Conservation (phyloP, 148 eudicot species). For the Chenopodium suecicum region DNA sequence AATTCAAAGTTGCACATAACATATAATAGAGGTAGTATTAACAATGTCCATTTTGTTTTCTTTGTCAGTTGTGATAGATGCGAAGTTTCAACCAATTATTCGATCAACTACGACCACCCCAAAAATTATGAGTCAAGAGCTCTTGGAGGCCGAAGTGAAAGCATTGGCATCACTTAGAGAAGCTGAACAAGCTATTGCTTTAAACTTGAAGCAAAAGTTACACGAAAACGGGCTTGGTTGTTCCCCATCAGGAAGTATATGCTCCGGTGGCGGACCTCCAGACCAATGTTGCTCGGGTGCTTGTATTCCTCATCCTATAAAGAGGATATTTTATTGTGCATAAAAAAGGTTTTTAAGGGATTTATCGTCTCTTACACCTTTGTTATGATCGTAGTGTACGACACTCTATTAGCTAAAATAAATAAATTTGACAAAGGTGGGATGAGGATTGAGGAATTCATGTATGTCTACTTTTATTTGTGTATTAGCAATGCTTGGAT, state of each 20-base stretch:
- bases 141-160: neutral
- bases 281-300: conserved; percentile 1
- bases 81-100: neutral
- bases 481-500: too few species aligned
- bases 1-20: too few species aligned
- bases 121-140: neutral
- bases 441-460: too few species aligned
- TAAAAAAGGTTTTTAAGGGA: neutral
- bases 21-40: neutral
- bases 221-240: neutral
- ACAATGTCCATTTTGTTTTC: neutral
- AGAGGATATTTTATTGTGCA: neutral
- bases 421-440: too few species aligned
- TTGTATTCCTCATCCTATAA: conserved; percentile 10
- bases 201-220: neutral
- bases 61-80: neutral
- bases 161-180: neutral
- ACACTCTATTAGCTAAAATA: too few species aligned
- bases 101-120: neutral
- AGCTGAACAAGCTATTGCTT: neutral
- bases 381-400: neutral
- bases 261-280: neutral
- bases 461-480: too few species aligned
- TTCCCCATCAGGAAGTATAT: neutral
- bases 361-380: neutral